phyloP scores from a whole-genome alignment of 2,329 filamentous ascomycete genomes.

The Paradendryphiella salina region DNA sequence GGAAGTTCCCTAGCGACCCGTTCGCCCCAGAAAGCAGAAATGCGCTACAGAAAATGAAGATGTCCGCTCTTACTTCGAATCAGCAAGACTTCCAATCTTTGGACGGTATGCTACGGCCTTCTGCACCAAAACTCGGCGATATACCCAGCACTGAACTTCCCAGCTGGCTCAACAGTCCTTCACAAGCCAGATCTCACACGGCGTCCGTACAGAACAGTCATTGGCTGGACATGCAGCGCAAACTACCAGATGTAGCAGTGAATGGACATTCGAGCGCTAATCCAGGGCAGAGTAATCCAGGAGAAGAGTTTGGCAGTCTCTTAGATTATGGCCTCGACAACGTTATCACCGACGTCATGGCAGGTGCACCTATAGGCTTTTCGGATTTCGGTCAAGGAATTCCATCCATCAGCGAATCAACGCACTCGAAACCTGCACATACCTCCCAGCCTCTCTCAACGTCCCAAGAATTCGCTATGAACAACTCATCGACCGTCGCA shows the following conservation, averaged over 20 bases:
- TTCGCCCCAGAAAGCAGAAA: background rate
- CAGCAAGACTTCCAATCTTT: slow-evolving; percentile 31
- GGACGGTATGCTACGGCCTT: slow-evolving; percentile 37
- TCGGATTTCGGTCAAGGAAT: background rate
- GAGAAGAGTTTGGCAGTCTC: slow-evolving; percentile 27
- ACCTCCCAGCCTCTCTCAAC: background rate
- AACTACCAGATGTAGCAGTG: background rate
- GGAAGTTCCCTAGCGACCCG: slow-evolving; percentile 23
- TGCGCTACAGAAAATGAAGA: slow-evolving; percentile 15
- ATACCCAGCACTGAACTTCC: slow-evolving; percentile 20
- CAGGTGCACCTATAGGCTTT: slow-evolving; percentile 15
- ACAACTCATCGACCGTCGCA: slow-evolving; percentile 9
- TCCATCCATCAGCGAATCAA: background rate
- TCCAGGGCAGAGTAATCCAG: slow-evolving; percentile 2
- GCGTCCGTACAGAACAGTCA: background rate
- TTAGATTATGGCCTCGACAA: slow-evolving; percentile 33
- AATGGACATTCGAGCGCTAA: background rate
- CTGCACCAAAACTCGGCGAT: slow-evolving; percentile 36
- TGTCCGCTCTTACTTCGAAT: slow-evolving; percentile 10
- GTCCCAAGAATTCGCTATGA: background rate
- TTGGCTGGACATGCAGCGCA: slow-evolving; percentile 1
- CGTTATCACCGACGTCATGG: slow-evolving; percentile 37
- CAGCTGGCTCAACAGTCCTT: slow-evolving; percentile 28
- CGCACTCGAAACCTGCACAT: background rate
- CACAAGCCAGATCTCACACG: background rate